Percentiles rank a stretch among this genome's conserved stretches.
These are phyloP conservation scores for Phytopythium aichiense DNA, from an alignment of 352 stramenopile species.

Conservation along the genomic window DNA sequence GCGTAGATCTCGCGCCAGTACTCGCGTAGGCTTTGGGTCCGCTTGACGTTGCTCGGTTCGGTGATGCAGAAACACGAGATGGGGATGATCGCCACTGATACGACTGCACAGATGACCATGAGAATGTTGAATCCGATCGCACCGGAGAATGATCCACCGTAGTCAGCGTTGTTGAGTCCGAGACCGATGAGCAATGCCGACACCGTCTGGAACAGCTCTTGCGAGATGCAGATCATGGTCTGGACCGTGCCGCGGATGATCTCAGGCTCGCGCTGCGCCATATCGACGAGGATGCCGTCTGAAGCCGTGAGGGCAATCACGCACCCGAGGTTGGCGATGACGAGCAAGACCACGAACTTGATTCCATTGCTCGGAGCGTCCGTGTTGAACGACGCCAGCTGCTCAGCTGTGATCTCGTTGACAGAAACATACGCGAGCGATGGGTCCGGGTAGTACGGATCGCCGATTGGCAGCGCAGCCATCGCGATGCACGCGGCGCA, in stretches of 20 bases:
- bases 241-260: slow-evolving; percentile 44
- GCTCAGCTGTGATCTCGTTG: slow-evolving; percentile 26
- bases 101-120: slow-evolving; percentile 36
- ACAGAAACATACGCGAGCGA: slow-evolving; percentile 22
- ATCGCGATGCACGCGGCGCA: slow-evolving; percentile 32
- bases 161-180: slow-evolving; percentile 49
- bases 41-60: slow-evolving; percentile 24
- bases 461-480: slow-evolving; percentile 26
- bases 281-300: slow-evolving; percentile 48
- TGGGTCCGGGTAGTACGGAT: slow-evolving; percentile 55
- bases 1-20: slow-evolving; percentile 38
- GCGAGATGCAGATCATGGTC: slow-evolving; percentile 51
- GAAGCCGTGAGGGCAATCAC: slow-evolving; percentile 47
- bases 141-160: slow-evolving; percentile 44
- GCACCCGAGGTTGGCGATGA: slow-evolving; percentile 49
- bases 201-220: slow-evolving; percentile 29
- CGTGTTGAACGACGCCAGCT: slow-evolving; percentile 42
- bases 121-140: slow-evolving; percentile 49
- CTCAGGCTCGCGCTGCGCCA: slow-evolving; percentile 55
- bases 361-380: slow-evolving; percentile 33
- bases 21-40: slow-evolving; percentile 11
- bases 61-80: slow-evolving; percentile 54
- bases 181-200: slow-evolving; percentile 49
- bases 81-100: slow-evolving; percentile 25
- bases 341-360: slow-evolving; percentile 55